Evolutionary conservation across 306 rosid genomes (phyloP).

Genomic region (Rosa persica): DNA sequence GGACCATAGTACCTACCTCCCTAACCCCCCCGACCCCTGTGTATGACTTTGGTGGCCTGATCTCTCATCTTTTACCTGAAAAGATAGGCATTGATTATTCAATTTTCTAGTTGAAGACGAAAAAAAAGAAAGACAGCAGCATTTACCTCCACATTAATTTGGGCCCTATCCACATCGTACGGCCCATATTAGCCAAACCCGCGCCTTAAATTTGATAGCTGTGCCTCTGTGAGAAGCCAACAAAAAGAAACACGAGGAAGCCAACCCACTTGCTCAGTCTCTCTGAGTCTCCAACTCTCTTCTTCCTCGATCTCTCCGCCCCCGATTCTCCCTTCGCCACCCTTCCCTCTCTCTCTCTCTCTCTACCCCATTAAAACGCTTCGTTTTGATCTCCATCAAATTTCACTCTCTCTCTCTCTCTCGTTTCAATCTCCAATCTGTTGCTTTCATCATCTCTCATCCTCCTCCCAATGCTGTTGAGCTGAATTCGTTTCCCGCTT

Average conservation of each 20-base stretch:
- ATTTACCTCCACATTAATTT: not conserved
- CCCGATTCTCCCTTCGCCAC: not conserved
- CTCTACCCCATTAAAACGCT: slow-evolving; percentile 15
- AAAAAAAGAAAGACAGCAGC: not conserved
- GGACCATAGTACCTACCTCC: not conserved
- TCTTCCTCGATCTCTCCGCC: slow-evolving; percentile 40
- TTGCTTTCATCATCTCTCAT: not conserved
- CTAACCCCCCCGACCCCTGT: not conserved
- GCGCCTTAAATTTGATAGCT: not conserved
- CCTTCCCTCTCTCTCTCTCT: not conserved
- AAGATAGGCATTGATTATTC: too few species aligned
- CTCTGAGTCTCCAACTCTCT: slow-evolving; percentile 40
- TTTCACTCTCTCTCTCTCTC: not conserved
- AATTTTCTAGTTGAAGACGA: not conserved
- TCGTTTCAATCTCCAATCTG: not conserved
- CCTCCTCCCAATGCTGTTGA: slow-evolving; percentile 15
- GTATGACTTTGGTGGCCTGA: not conserved
- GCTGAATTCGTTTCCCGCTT: slow-evolving; percentile 2
- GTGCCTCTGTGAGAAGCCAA: too few species aligned
- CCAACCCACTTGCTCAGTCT: not conserved
- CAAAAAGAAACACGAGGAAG: not conserved
- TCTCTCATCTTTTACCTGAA: too few species aligned
- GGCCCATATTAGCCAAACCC: not conserved
- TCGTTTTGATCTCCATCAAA: slow-evolving; percentile 16
- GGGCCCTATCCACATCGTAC: slow-evolving; percentile 1